phyloP scores from a whole-genome alignment of 2,329 filamentous ascomycete genomes.

The Trichoderma endophyticum region DNA sequence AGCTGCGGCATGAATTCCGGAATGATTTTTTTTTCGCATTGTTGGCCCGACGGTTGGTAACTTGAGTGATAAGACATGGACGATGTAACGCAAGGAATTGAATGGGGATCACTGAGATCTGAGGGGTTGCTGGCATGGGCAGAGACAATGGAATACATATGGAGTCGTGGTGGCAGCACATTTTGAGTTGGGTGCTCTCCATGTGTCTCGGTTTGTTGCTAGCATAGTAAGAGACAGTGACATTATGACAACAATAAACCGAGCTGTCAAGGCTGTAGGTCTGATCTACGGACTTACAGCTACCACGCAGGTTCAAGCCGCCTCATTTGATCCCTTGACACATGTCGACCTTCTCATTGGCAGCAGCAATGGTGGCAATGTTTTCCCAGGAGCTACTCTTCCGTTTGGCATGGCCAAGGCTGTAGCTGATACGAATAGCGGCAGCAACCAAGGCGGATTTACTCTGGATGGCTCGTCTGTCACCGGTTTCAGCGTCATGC shows the following conservation, averaged over 20 bases:
- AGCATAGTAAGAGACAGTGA: background rate
- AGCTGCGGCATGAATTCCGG: constrained; percentile 4
- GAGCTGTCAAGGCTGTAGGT: background rate
- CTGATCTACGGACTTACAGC: background rate
- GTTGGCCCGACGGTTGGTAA: background rate
- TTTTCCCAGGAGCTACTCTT: constrained; percentile 43
- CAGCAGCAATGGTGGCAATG: constrained; percentile 36
- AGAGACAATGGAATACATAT: constrained; percentile 8
- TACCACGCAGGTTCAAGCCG: background rate
- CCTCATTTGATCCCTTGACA: constrained; percentile 26
- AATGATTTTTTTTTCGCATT: background rate
- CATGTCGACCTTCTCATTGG: constrained; percentile 40
- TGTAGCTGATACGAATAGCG: constrained; percentile 45
- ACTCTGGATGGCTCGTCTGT: constrained; percentile 48
- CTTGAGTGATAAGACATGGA: background rate
- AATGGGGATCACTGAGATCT: background rate
- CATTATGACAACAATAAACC: background rate
- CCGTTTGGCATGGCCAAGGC: constrained; percentile 55
- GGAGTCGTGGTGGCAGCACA: background rate
- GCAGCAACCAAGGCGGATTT: constrained; percentile 57
- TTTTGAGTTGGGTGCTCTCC: background rate
- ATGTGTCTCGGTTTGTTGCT: background rate
- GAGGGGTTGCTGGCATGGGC: background rate
- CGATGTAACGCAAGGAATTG: constrained; percentile 15
- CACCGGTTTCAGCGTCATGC: constrained; percentile 55